Conservation (phyloP, 352 stramenopile species). For the Globisporangium camurandrum region DNA sequence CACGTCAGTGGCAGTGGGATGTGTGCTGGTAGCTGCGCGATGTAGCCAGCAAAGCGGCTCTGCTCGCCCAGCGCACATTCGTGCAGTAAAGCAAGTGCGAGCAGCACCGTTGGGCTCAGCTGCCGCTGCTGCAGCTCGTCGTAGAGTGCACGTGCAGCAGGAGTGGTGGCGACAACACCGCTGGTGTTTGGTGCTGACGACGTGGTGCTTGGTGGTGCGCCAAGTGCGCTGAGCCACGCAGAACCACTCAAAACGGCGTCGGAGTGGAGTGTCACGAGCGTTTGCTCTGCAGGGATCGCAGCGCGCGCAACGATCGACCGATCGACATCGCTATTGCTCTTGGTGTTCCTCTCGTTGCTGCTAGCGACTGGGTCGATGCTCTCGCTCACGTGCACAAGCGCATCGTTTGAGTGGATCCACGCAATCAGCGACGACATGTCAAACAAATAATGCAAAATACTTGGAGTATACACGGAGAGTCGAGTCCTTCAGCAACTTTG, state of each 20-base stretch:
- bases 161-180: neutral
- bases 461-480: too few species aligned
- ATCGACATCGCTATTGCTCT: conserved; percentile 16
- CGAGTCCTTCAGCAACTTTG: too few species aligned
- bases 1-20: conserved; percentile 51
- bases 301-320: conserved; percentile 39
- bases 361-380: conserved; percentile 33
- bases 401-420: conserved; percentile 31
- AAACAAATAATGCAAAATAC: too few species aligned
- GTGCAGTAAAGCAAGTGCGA: conserved; percentile 36
- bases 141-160: conserved; percentile 14
- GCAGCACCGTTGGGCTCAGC: conserved; percentile 36
- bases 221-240: conserved; percentile 28
- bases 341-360: conserved; percentile 1
- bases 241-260: conserved; percentile 42
- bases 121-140: conserved; percentile 20
- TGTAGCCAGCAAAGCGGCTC: conserved; percentile 51
- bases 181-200: neutral
- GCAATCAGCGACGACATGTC: conserved; percentile 16
- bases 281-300: conserved; percentile 18
- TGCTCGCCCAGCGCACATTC: conserved; percentile 24
- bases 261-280: conserved; percentile 31
- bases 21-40: conserved; percentile 37
- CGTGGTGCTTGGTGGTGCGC: conserved; percentile 1
- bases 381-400: conserved; percentile 24